Evolutionary conservation across 1,284 basidiomycete genomes (phyloP).

Genomic region (Cutaneotrichosporon sp.): DNA sequence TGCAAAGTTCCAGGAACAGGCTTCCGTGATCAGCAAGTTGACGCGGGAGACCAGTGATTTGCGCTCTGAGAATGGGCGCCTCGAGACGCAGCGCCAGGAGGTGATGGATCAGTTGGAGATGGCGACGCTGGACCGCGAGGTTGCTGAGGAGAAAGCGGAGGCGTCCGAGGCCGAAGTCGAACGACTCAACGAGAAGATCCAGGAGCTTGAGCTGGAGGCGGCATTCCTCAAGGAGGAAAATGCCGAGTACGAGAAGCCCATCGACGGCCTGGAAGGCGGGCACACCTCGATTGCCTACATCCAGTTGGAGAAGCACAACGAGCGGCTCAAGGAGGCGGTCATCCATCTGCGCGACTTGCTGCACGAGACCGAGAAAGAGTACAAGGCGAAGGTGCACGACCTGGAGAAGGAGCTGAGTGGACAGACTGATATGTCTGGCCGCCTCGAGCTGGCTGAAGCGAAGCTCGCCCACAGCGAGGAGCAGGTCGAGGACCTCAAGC

Average conservation of each 20-base stretch:
- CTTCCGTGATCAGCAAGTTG: constrained; percentile 67
- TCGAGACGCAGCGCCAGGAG: constrained; percentile 64
- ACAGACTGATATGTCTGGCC: constrained; percentile 49
- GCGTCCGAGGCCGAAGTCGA: constrained; percentile 70
- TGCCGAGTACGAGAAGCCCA: constrained; percentile 49
- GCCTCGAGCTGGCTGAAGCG: constrained; percentile 71
- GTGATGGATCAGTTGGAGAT: constrained; percentile 88
- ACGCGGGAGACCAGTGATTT: constrained; percentile 64
- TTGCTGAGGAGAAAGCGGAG: constrained; percentile 91
- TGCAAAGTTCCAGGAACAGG: constrained; percentile 73
- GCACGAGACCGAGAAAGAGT: constrained; percentile 79
- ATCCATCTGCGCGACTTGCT: constrained; percentile 83
- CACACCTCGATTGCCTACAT: constrained; percentile 72
- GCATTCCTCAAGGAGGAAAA: constrained; percentile 64
- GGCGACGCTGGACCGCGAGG: constrained; percentile 90
- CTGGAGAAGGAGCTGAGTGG: constrained; percentile 76
- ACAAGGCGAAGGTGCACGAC: constrained; percentile 72
- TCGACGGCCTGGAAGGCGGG: constrained; percentile 51
- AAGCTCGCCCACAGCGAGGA: constrained; percentile 79
- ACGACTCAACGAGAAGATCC: constrained; percentile 68
- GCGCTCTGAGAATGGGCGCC: constrained; percentile 57
- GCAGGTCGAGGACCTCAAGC: constrained; percentile 88
- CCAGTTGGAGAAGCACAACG: constrained; percentile 94
- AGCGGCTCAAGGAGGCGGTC: constrained; percentile 87
- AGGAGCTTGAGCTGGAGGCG: constrained; percentile 79